Percentiles rank a stretch among this genome's conserved stretches.
phyloP scores from a whole-genome alignment of 2,329 filamentous ascomycete species.

The Ophiostoma piceae region DNA sequence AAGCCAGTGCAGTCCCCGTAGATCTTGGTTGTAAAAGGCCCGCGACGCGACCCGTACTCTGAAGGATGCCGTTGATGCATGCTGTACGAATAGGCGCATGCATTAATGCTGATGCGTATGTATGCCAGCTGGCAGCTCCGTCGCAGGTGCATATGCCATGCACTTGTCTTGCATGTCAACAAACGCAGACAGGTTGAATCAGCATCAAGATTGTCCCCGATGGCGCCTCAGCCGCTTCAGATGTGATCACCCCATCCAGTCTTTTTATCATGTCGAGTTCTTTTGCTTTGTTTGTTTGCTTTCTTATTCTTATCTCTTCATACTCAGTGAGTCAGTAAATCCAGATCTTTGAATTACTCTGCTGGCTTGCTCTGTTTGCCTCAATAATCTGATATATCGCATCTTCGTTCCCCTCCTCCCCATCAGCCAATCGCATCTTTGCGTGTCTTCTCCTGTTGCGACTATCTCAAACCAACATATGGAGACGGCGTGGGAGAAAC shows the following conservation, averaged over 20 bases:
- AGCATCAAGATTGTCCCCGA: background rate
- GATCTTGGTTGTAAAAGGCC: background rate
- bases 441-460: background rate
- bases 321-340: no score
- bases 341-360: background rate
- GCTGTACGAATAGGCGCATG: no score
- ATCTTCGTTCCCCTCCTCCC: background rate
- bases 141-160: background rate
- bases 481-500: background rate
- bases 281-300: background rate
- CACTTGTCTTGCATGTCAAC: background rate
- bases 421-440: background rate
- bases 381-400: background rate
- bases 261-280: background rate
- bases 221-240: background rate
- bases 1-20: background rate
- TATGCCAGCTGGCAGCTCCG: conserved; percentile 1
- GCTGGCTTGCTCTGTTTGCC: background rate
- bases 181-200: background rate
- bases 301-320: background rate
- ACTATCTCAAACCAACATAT: conserved; percentile 9
- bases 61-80: background rate
- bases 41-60: background rate
- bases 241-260: background rate
- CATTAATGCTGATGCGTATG: background rate